These are phyloP conservation scores for Eucalyptus urophylla DNA, from an alignment of 345 rosid genomes.

Conservation along the genomic window DNA sequence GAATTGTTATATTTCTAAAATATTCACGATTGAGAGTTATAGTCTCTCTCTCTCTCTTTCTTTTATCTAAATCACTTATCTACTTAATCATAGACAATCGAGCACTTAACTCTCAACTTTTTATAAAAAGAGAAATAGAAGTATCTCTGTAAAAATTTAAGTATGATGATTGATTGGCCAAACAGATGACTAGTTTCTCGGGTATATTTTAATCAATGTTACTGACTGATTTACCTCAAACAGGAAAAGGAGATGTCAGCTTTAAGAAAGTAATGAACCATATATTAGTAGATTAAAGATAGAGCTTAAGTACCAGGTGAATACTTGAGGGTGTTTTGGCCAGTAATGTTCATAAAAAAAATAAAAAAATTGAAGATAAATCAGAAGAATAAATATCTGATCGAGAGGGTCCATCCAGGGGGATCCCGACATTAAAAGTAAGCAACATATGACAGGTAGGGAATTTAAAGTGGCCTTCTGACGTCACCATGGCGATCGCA, in stretches of 20 bases:
- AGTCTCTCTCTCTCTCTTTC: neutral
- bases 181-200: neutral
- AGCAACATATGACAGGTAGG: neutral
- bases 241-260: neutral
- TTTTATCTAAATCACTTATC: neutral
- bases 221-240: neutral
- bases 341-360: neutral
- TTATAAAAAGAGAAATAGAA: neutral
- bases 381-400: neutral
- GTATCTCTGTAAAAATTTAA: neutral
- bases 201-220: neutral
- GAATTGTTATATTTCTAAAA: fast-evolving
- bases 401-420: neutral
- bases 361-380: neutral
- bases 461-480: neutral
- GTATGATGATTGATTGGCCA: neutral
- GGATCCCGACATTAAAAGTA: neutral
- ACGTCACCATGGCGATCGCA: neutral
- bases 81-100: neutral
- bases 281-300: neutral
- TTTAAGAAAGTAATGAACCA: neutral
- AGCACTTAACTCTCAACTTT: neutral
- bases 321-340: neutral
- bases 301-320: neutral
- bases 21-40: neutral